Percentiles rank a stretch among this genome's conserved stretches.
These are phyloP conservation scores for Penicillium verrucosum DNA, from an alignment of 2,329 filamentous ascomycete species.

Conservation along the genomic window DNA sequence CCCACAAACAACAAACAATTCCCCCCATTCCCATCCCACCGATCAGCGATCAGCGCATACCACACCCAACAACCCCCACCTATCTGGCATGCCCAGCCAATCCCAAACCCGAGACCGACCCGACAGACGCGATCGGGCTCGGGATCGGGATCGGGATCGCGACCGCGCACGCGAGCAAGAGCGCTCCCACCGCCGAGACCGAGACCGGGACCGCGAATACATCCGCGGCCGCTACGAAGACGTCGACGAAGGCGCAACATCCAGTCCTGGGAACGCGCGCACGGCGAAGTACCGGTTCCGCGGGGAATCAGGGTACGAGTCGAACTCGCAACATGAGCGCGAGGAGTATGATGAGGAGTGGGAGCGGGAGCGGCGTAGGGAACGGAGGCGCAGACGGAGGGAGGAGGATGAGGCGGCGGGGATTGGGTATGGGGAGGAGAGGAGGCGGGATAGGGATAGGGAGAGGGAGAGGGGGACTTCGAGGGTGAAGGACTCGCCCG, in stretches of 20 bases:
- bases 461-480: constrained; percentile 23
- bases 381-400: constrained; percentile 14
- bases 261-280: constrained; percentile 15
- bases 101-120: constrained; percentile 27
- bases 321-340: constrained; percentile 22
- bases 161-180: constrained; percentile 16
- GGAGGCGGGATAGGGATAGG: constrained; percentile 14
- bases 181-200: constrained; percentile 13
- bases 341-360: constrained; percentile 22
- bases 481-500: constrained; percentile 38
- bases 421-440: constrained; percentile 19
- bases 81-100: not conserved
- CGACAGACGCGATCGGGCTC: constrained; percentile 33
- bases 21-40: not conserved
- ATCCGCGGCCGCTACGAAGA: constrained; percentile 19
- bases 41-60: not conserved
- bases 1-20: not conserved
- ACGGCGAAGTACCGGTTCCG: constrained; percentile 21
- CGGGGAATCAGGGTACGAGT: constrained; percentile 23
- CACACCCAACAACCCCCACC: not conserved
- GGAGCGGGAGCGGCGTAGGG: not conserved
- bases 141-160: constrained; percentile 14
- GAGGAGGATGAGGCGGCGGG: constrained; percentile 19
- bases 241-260: constrained; percentile 12
- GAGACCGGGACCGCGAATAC: constrained; percentile 17